These are phyloP conservation scores for Croton laevigatus DNA, from an alignment of 441 rosid genomes.

Conservation along the genomic window DNA sequence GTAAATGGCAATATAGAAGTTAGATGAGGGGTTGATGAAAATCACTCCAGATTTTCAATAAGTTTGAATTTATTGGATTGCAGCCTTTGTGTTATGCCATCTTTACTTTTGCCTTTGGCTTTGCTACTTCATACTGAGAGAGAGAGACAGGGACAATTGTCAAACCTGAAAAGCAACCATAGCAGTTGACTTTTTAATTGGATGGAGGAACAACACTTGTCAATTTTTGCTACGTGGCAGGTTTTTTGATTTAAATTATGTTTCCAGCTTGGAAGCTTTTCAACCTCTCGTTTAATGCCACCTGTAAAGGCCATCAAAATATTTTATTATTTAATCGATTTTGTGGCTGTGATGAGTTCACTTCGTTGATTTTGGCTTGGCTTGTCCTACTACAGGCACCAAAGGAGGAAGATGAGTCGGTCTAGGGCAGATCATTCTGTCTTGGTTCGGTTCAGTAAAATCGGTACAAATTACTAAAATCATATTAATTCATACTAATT, in stretches of 20 bases:
- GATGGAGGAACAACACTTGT: conserved; percentile 20
- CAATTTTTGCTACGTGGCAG: conserved; percentile 27
- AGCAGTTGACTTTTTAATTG: conserved; percentile 36
- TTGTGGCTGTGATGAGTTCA: too few relatives aligned
- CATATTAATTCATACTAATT: too few relatives aligned
- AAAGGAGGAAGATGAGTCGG: too few relatives aligned
- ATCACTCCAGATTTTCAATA: conserved; percentile 41
- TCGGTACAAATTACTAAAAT: too few relatives aligned
- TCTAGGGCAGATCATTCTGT: too few relatives aligned
- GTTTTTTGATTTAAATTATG: background rate
- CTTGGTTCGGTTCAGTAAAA: too few relatives aligned
- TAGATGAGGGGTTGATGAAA: conserved; percentile 55
- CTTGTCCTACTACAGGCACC: too few relatives aligned
- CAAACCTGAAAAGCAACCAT: background rate
- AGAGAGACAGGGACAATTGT: conserved; percentile 39
- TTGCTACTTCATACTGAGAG: too few relatives aligned
- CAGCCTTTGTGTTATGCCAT: background rate
- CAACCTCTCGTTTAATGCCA: background rate
- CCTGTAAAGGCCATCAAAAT: background rate
- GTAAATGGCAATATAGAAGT: conserved; percentile 2
- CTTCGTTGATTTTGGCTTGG: too few relatives aligned
- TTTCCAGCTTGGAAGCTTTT: conserved; percentile 7
- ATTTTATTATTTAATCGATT: too few relatives aligned
- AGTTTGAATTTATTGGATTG: conserved; percentile 32
- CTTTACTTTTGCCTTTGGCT: background rate